Conservation (phyloP, 2,329 filamentous ascomycete species). For the Aspergillus amoenus region DNA sequence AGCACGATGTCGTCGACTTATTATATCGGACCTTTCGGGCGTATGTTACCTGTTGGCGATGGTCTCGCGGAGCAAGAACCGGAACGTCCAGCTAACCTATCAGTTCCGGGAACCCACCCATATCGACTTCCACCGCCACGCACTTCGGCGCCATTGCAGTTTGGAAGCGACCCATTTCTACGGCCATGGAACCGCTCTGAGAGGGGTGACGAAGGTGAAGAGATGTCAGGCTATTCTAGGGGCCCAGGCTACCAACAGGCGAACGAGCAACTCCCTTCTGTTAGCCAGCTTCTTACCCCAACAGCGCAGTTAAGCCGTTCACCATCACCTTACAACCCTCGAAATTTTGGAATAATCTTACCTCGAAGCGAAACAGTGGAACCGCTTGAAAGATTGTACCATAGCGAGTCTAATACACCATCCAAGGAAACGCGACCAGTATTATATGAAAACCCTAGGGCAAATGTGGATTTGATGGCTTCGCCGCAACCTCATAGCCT, state of each 20-base stretch:
- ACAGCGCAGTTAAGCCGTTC: slow-evolving; percentile 26
- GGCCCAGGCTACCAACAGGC: slow-evolving; percentile 14
- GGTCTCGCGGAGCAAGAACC: slow-evolving; percentile 26
- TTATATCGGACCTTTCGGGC: slow-evolving; percentile 41
- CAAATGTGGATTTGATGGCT: slow-evolving; percentile 20
- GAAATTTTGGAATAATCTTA: slow-evolving; percentile 20
- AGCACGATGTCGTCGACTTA: slow-evolving; percentile 35
- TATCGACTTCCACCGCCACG: slow-evolving; percentile 44
- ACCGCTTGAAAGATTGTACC: slow-evolving; percentile 19
- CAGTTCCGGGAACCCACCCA: slow-evolving; percentile 31
- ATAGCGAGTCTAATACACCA: slow-evolving; percentile 19
- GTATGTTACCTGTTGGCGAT: slow-evolving; percentile 36
- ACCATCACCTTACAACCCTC: slow-evolving; percentile 29
- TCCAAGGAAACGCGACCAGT: slow-evolving; percentile 15
- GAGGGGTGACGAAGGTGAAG: slow-evolving; percentile 21
- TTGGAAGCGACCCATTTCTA: slow-evolving; percentile 35
- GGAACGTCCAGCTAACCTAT: slow-evolving; percentile 31
- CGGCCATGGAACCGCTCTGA: slow-evolving; percentile 26
- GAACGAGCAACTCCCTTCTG: slow-evolving; percentile 39
- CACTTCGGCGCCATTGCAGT: slow-evolving; percentile 31
- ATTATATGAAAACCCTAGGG: slow-evolving; percentile 18
- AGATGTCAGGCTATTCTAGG: slow-evolving; percentile 12
- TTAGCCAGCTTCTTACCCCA: slow-evolving; percentile 41
- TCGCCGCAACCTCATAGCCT: slow-evolving; percentile 23
- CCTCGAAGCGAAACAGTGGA: slow-evolving; percentile 19